Evolutionary conservation across 2,329 filamentous ascomycete species (phyloP).

Genomic region (Corniculantispora saksenae): DNA sequence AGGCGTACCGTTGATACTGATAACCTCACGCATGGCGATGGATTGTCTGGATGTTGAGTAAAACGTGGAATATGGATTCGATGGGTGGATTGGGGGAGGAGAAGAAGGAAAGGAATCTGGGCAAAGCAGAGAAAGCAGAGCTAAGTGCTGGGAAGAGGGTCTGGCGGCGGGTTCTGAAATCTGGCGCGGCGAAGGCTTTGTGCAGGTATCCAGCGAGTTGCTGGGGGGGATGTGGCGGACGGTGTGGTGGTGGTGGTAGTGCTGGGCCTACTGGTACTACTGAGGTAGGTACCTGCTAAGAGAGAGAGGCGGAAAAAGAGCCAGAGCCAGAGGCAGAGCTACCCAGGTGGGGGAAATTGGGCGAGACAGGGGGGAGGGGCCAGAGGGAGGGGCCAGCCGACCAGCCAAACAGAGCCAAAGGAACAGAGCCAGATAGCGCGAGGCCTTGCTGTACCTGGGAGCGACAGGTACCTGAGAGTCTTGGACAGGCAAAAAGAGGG

Average conservation of each 20-base stretch:
- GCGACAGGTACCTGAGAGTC: too few relatives aligned
- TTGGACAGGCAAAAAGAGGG: neutral
- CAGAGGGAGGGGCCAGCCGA: too few relatives aligned
- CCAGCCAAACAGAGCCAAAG: too few relatives aligned
- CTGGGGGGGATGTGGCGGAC: conserved; percentile 6
- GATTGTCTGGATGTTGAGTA: conserved; percentile 26
- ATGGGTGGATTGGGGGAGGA: conserved; percentile 26
- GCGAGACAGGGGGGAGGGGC: conserved; percentile 35
- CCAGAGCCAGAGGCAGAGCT: neutral
- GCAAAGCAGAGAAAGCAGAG: conserved; percentile 10
- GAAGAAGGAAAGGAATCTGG: conserved; percentile 24
- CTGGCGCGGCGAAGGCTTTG: conserved; percentile 12
- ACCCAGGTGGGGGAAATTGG: conserved; percentile 49
- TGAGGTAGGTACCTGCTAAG: too few relatives aligned
- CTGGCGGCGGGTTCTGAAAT: conserved; percentile 13
- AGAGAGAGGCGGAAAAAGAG: conserved; percentile 6
- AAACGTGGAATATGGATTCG: conserved; percentile 21
- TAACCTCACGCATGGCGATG: conserved; percentile 94
- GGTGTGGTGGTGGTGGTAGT: neutral
- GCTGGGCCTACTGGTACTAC: too few relatives aligned
- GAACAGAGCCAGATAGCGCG: too few relatives aligned
- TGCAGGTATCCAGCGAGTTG: conserved; percentile 15
- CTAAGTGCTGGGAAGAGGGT: conserved; percentile 12
- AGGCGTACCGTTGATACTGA: conserved; percentile 92
- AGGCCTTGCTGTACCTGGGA: too few relatives aligned